These are phyloP conservation scores for Cicer chorassanicum DNA, from an alignment of 306 rosid genomes.

Conservation along the genomic window DNA sequence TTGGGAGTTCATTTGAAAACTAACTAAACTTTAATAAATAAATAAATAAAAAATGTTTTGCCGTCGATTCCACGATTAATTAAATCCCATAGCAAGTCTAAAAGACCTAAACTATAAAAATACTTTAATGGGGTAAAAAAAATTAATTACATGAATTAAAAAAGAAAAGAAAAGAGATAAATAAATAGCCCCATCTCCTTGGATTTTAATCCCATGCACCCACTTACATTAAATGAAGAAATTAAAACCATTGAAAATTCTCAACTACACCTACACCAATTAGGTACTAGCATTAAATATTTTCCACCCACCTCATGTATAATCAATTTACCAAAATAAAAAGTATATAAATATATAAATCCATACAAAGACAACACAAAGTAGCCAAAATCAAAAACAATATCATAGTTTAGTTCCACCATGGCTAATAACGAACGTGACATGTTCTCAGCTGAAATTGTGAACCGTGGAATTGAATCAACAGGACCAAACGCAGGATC, in stretches of 20 bases:
- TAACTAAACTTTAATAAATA: too few relatives aligned
- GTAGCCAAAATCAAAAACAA: neutral
- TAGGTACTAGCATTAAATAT: conserved; percentile 73
- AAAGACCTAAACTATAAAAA: too few relatives aligned
- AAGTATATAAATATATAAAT: neutral
- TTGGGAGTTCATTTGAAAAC: too few relatives aligned
- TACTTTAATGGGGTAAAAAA: too few relatives aligned
- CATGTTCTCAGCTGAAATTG: conserved; percentile 83
- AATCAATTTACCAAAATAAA: neutral
- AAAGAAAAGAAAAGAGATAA: neutral
- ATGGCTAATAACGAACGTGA: conserved; percentile 78
- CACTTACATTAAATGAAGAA: conserved; percentile 68
- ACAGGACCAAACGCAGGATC: conserved; percentile 96
- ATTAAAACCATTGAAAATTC: conserved; percentile 61
- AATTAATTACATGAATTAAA: neutral
- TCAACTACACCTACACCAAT: conserved; percentile 66
- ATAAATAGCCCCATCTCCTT: neutral
- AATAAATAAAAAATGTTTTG: too few relatives aligned
- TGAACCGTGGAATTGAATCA: conserved; percentile 84
- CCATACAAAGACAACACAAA: neutral
- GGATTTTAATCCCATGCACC: conserved; percentile 43
- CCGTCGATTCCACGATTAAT: too few relatives aligned
- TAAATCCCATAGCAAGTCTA: too few relatives aligned
- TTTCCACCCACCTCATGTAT: conserved; percentile 54
- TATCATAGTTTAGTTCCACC: neutral